Percentiles rank a stretch among this genome's conserved stretches.
phyloP scores from a whole-genome alignment of 2,329 filamentous ascomycete species.

The Penicillium sp. region DNA sequence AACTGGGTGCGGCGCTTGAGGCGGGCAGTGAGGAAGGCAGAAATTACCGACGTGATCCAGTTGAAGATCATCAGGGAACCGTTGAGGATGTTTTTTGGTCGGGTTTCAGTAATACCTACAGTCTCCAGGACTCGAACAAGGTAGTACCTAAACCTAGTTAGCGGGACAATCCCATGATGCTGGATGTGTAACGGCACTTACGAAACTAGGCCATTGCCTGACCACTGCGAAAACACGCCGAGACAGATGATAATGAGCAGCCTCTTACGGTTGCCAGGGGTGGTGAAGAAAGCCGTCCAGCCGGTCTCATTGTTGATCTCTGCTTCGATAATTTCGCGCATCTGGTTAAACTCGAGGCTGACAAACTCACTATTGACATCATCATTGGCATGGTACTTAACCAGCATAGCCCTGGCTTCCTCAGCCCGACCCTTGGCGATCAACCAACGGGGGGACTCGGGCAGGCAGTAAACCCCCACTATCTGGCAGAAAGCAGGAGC shows the following conservation, averaged over 20 bases:
- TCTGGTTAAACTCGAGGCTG: slow-evolving; percentile 61
- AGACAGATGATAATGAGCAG: slow-evolving; percentile 31
- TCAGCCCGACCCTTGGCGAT: slow-evolving; percentile 28
- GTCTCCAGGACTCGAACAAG: background rate
- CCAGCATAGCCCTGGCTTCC: slow-evolving; percentile 31
- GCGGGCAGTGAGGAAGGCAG: background rate
- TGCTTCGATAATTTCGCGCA: slow-evolving; percentile 47
- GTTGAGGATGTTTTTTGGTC: background rate
- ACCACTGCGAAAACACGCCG: slow-evolving; percentile 43
- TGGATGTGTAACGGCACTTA: background rate
- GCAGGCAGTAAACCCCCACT: slow-evolving; percentile 30
- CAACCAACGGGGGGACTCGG: slow-evolving; percentile 29
- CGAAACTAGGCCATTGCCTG: slow-evolving; percentile 38
- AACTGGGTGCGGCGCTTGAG: background rate
- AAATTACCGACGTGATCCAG: background rate
- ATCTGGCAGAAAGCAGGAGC: slow-evolving; percentile 28
- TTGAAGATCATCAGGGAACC: background rate
- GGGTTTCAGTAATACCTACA: background rate
- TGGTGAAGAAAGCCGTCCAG: slow-evolving; percentile 32
- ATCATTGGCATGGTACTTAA: slow-evolving; percentile 54
- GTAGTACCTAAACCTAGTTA: slow-evolving; percentile 15
- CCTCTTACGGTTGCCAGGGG: slow-evolving; percentile 34
- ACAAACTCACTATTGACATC: slow-evolving; percentile 54
- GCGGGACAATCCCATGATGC: no score
- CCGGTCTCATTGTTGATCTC: slow-evolving; percentile 1